Conservation (phyloP, 352 stramenopile genomes). For the Pilasporangium apinafurcum region DNA sequence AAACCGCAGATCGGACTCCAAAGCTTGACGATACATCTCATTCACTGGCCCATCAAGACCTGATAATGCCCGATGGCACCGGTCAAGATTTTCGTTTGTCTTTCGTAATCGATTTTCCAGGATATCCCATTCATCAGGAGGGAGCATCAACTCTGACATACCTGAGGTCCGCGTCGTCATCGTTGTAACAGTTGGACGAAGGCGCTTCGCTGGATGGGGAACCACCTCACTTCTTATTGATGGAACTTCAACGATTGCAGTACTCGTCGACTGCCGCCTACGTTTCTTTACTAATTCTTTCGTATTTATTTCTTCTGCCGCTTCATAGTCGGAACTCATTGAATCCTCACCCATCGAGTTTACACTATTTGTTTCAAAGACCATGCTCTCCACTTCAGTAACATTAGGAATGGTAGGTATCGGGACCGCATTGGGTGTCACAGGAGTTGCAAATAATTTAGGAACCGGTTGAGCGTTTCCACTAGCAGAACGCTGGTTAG, state of each 20-base stretch:
- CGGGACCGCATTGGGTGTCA: too few species aligned
- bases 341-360: conserved; percentile 19
- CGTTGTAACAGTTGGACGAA: conserved; percentile 39
- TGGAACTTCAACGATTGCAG: conserved; percentile 37
- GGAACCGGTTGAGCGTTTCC: too few species aligned
- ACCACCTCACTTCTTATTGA: conserved; percentile 29
- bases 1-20: conserved; percentile 61
- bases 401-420: too few species aligned
- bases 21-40: conserved; percentile 44
- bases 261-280: conserved; percentile 18
- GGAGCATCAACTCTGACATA: conserved; percentile 30
- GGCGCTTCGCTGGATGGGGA: conserved; percentile 32
- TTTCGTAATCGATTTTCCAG: conserved; percentile 53
- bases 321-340: conserved; percentile 23
- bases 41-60: conserved; percentile 36
- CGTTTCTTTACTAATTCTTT: conserved; percentile 19
- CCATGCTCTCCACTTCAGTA: conserved; percentile 7
- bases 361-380: conserved; percentile 13
- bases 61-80: conserved; percentile 43
- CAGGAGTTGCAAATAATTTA: too few species aligned
- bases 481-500: too few species aligned
- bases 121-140: conserved; percentile 62
- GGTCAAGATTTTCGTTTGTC: conserved; percentile 64
- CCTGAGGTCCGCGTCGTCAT: conserved; percentile 24
- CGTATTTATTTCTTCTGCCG: conserved; percentile 4